phyloP scores from a whole-genome alignment of 441 rosid genomes.

The Gossypium trilobum region DNA sequence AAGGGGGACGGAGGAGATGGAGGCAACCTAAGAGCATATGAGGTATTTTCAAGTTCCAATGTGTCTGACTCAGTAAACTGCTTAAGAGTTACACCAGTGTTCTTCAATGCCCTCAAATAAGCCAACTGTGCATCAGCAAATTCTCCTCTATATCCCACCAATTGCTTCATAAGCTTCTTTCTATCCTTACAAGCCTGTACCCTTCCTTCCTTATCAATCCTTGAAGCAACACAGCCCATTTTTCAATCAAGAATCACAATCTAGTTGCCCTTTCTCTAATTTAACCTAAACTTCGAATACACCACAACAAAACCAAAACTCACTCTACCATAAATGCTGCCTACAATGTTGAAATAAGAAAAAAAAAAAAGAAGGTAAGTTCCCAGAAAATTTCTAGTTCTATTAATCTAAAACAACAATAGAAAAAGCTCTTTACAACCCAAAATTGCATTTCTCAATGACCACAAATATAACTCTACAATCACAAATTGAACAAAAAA shows the following conservation, averaged over 20 bases:
- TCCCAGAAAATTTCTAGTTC: neutral
- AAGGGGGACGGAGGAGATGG: conserved; percentile 7
- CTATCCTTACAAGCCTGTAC: conserved; percentile 68
- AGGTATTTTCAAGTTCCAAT: conserved; percentile 56
- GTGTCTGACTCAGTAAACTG: conserved; percentile 86
- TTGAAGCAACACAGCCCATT: conserved; percentile 87
- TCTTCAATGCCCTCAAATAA: conserved; percentile 73
- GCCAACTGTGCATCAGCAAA: conserved; percentile 72
- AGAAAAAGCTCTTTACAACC: neutral
- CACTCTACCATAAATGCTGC: conserved; percentile 6
- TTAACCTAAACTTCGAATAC: conserved; percentile 11
- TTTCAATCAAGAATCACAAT: conserved; percentile 2
- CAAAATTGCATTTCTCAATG: neutral
- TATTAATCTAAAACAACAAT: too few species aligned
- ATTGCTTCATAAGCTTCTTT: conserved; percentile 70
- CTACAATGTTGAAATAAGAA: neutral
- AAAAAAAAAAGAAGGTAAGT: neutral
- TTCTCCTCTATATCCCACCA: conserved; percentile 56
- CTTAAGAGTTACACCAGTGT: conserved; percentile 79
- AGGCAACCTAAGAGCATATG: conserved; percentile 28
- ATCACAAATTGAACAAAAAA: too few species aligned
- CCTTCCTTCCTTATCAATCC: conserved; percentile 71
- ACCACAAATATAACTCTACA: neutral
- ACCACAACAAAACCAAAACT: conserved; percentile 3
- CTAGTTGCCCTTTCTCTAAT: neutral